A percentile compares a stretch with the other conserved stretches of the same genome.
These are phyloP conservation scores for Evernia prunastri DNA, from an alignment of 495 filamentous ascomycete genomes.

Conservation along the genomic window DNA sequence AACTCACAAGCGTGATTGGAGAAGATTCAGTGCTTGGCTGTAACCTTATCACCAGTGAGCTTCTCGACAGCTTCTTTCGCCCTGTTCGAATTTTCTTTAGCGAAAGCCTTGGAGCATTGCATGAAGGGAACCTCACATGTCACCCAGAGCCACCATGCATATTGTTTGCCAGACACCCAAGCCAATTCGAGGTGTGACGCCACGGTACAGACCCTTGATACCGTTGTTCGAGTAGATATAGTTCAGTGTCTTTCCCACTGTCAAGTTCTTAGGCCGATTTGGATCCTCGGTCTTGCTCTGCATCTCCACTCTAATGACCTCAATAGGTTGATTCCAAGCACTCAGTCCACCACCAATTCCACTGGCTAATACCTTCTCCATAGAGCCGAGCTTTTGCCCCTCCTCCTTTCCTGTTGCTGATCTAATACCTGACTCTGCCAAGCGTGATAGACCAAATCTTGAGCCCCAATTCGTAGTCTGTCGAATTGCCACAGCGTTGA, in stretches of 20 bases:
- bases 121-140: conserved; percentile 66
- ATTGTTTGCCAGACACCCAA: conserved; percentile 98
- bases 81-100: conserved; percentile 46
- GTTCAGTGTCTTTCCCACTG: conserved; percentile 81
- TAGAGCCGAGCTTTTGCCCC: conserved; percentile 61
- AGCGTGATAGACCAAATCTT: conserved; percentile 83
- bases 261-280: conserved; percentile 97
- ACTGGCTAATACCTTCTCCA: conserved; percentile 86
- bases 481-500: conserved; percentile 95
- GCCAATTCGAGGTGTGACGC: conserved; percentile 87
- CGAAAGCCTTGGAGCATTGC: neutral
- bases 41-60: conserved; percentile 87
- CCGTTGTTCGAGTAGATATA: conserved; percentile 92
- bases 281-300: conserved; percentile 97
- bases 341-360: conserved; percentile 86
- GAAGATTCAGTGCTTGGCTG: no score
- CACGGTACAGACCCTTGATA: conserved; percentile 88
- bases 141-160: conserved; percentile 99
- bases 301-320: conserved; percentile 99
- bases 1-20: no score
- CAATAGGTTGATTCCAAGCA: conserved; percentile 99
- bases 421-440: conserved; percentile 86
- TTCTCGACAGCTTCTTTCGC: conserved; percentile 97
- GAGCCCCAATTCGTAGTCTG: conserved; percentile 99
- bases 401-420: conserved; percentile 73